phyloP scores from a whole-genome alignment of 495 filamentous ascomycete species.

The Paragyromitra xinjiangensis region DNA sequence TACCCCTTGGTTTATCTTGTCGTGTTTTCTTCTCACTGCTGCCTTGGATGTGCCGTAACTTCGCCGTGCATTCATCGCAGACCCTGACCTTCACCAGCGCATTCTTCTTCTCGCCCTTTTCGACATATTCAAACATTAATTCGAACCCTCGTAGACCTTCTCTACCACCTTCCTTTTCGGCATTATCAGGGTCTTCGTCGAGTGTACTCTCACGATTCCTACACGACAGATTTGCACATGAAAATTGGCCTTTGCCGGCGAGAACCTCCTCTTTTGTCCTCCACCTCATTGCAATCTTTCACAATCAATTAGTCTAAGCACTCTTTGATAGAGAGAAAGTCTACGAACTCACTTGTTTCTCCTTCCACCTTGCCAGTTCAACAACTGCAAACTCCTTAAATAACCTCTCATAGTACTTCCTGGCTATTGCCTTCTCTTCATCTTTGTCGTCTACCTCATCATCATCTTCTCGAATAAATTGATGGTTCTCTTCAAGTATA shows the following conservation, averaged over 20 bases:
- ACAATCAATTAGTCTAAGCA: slow-evolving; percentile 12
- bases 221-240: slow-evolving; percentile 53
- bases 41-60: slow-evolving; percentile 48
- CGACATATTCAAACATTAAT: slow-evolving; percentile 56
- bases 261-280: slow-evolving; percentile 57
- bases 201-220: slow-evolving; percentile 46
- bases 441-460: slow-evolving; percentile 18
- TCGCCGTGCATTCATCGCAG: slow-evolving; percentile 51
- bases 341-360: slow-evolving; percentile 42
- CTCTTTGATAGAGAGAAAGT: neutral
- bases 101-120: slow-evolving; percentile 50
- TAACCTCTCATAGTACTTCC: slow-evolving; percentile 55
- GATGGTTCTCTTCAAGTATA: slow-evolving; percentile 57
- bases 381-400: slow-evolving; percentile 58
- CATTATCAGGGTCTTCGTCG: slow-evolving; percentile 50
- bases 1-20: slow-evolving; percentile 30
- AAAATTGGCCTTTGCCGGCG: slow-evolving; percentile 54
- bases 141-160: slow-evolving; percentile 51
- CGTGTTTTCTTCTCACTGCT: slow-evolving; percentile 29
- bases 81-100: slow-evolving; percentile 57
- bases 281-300: slow-evolving; percentile 58
- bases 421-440: slow-evolving; percentile 52
- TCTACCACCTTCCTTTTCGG: neutral
- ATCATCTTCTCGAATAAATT: slow-evolving; percentile 53
- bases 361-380: slow-evolving; percentile 53